phyloP scores from a whole-genome alignment of 768 basidiomycete species.

The Boletus rubropictus region DNA sequence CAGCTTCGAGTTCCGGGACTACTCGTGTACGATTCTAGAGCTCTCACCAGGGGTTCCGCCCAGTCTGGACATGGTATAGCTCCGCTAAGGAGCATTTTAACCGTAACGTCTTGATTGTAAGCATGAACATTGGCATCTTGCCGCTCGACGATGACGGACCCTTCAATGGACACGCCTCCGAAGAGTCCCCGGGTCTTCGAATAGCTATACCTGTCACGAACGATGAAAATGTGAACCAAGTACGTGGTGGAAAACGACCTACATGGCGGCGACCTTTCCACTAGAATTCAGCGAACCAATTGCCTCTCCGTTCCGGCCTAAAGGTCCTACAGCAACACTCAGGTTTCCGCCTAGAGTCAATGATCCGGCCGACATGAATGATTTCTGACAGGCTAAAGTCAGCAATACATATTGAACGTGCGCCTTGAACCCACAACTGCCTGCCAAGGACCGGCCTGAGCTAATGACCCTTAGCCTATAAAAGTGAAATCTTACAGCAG shows the following conservation, averaged over 20 bases:
- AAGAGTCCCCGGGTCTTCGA: constrained; percentile 91
- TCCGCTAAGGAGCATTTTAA: constrained; percentile 77
- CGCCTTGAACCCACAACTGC: constrained; percentile 49
- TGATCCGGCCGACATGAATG: constrained; percentile 93
- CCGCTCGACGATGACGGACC: constrained; percentile 87
- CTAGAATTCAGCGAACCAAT: constrained; percentile 74
- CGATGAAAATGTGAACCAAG: background rate
- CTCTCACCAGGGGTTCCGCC: constrained; percentile 69
- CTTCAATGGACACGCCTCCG: constrained; percentile 85
- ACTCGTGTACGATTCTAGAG: constrained; percentile 67
- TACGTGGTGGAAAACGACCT: constrained; percentile 10
- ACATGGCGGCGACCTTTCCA: constrained; percentile 92
- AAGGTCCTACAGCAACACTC: constrained; percentile 83
- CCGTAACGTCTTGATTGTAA: constrained; percentile 68
- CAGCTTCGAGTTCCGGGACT: constrained; percentile 63
- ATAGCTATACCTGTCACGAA: constrained; percentile 66
- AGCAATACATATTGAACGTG: background rate
- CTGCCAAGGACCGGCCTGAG: constrained; percentile 29
- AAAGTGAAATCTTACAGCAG: constrained; percentile 45
- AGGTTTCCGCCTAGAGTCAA: constrained; percentile 88
- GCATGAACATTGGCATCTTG: constrained; percentile 89
- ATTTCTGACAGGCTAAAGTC: constrained; percentile 40
- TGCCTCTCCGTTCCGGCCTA: constrained; percentile 93
- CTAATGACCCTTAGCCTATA: constrained; percentile 2
- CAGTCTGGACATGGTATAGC: constrained; percentile 67